Evolutionary conservation across 768 basidiomycete species (phyloP), one percentile per base, ranked within the genome.

Genomic region (Russula dissimulans): DNA sequence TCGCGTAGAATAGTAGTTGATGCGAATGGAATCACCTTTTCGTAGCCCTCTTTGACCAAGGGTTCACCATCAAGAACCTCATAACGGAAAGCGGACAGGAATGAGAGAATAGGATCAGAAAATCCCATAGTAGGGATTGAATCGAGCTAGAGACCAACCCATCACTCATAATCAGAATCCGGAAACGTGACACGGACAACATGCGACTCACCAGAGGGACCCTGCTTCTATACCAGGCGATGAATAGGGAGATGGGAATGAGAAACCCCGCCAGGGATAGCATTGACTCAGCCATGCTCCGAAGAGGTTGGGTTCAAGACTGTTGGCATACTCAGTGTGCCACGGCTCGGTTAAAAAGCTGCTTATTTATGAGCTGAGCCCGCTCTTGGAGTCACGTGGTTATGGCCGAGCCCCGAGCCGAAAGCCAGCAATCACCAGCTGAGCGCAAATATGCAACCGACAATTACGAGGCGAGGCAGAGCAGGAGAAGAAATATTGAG

Each of bases 51-150:
- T 31, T 50, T 44, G 32, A 60, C 15, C 12, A 56, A 50, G 17
- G 26, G 8, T 14, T 26, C 18, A 17, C 29, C 31, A 26, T 57
- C 36, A 4, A 54, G 17, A 9, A 47, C 43, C 14, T 32, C 34
- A 17, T 31, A 59, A 18, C 44, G 32, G 53, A 36, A 12, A 45
- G 57, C 64, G 11, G 56, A 62, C 11, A 53, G 11, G 54, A 66
- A 73, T 7, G 72, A 73, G 26, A 69, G 64, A 0, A 74, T 39
- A 46, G 69, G 66, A 11, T 47, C 58, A 3, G 59, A 67, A 6
- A 63, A 67, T 3, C 74, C 72, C 2, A 69, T 50, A 3, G 71
- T 67, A 0, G 75, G 75, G 1, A 75, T 69, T 0, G 59, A 53
- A 36, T 55, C 42, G 34, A 60, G 59, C 59, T 60, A 44, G 5